A percentile compares a stretch with the other conserved stretches of the same genome.
These are phyloP conservation scores for Apiosordaria backusii DNA, from an alignment of 495 filamentous ascomycete species.

Conservation along the genomic window DNA sequence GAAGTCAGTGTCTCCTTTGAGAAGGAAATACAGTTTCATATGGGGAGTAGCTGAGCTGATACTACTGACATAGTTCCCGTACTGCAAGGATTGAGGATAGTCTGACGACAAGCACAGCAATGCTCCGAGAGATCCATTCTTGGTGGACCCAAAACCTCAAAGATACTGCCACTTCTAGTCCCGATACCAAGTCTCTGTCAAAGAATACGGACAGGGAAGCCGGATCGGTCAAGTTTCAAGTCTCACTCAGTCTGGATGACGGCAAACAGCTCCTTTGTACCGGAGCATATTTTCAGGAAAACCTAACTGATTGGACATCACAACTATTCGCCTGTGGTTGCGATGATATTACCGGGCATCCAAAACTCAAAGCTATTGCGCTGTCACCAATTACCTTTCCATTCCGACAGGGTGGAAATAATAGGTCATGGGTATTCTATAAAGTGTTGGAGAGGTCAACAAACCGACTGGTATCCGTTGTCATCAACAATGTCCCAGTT, in stretches of 20 bases:
- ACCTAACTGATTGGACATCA: not conserved
- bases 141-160: constrained; percentile 15
- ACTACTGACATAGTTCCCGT: not conserved
- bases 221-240: not conserved
- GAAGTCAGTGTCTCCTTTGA: constrained; percentile 9
- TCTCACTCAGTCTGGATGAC: not conserved
- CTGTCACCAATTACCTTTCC: constrained; percentile 12
- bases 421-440: constrained; percentile 8
- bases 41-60: not conserved
- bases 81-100: constrained; percentile 11
- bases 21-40: constrained; percentile 1
- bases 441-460: constrained; percentile 14
- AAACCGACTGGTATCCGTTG: constrained; percentile 5
- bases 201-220: not conserved
- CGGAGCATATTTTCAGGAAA: constrained; percentile 2
- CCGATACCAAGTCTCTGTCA: not conserved
- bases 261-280: not conserved
- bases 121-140: constrained; percentile 9
- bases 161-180: not conserved
- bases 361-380: constrained; percentile 5
- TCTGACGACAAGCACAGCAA: not conserved
- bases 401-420: constrained; percentile 3
- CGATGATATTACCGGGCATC: not conserved
- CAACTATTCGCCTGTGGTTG: constrained; percentile 8
- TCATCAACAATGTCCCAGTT: not conserved